Evolutionary conservation across 441 rosid genomes (phyloP), one percentile per base, ranked within the genome.

Genomic region (Jatropha podagrica): DNA sequence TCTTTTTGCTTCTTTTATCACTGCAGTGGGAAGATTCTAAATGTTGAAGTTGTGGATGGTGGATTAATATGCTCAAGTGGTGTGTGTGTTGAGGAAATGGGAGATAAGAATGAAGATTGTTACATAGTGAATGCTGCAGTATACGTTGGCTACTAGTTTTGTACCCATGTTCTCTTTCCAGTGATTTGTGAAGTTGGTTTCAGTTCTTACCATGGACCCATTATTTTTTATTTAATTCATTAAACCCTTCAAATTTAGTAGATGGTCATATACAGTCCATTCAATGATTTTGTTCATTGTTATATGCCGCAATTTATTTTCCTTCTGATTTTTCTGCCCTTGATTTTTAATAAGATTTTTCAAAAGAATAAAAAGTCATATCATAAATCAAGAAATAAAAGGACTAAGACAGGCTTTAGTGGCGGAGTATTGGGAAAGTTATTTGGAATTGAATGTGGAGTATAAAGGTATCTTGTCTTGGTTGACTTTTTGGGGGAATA

Each of bases 1-100:
- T 56, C 0, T 37, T 52, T 17, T 4, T 54, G 48, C 51, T 42
- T 64, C 52, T 12, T 9, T 46, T 11, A 8, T 75, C 44, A 8
- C 18, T 87, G 71, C 84, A 93, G 97, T 73, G 98, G 96, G 70
- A 72, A 74, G 81, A 92, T 95, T 84, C 64, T 88, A 68, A 85
- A 83, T 52, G 86, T 93, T 75, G 97, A 93, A 79, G 95, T 92
- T 55, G 96, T 92, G 58, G 95, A 93, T 71, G 97, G 99, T 72
- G 99, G 99, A 78, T 76, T 93, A 75, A 87, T 92, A 74, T 93
- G 99, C 87, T 95, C 98, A 12, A 95, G 97, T 12, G 97, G 97
- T n/a, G 96, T 91, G 49, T 75, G 42, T 59, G 93, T 93, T 64
- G 99, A 95, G 85, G 97, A 95, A 85, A 93, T 93, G 98, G 96